Conservation (phyloP, 805 yeast genomes). For the Cyberlindnera meyerae region DNA sequence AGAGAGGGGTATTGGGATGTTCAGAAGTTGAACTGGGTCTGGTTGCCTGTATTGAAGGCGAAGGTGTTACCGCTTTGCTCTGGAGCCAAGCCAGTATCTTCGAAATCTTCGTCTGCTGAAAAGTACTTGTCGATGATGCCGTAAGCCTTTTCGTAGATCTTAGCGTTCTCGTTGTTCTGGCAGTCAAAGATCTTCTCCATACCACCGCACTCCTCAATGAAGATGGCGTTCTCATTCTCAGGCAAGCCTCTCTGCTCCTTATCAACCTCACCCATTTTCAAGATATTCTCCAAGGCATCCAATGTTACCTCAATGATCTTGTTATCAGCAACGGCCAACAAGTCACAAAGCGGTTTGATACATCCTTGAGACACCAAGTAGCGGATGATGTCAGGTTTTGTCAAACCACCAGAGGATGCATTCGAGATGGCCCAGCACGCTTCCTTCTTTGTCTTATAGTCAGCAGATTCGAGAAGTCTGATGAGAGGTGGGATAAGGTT, state of each 20-base stretch:
- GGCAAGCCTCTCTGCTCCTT: conserved; percentile 67
- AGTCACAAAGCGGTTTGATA: conserved; percentile 94
- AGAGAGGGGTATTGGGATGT: not conserved
- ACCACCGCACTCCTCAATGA: conserved; percentile 97
- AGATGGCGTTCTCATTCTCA: conserved; percentile 83
- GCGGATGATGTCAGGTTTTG: conserved; percentile 88
- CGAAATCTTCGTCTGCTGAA: conserved; percentile 69
- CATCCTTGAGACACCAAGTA: conserved; percentile 93
- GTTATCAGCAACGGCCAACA: conserved; percentile 81
- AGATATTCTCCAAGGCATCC: conserved; percentile 90
- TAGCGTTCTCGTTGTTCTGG: conserved; percentile 88
- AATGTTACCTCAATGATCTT: conserved; percentile 91
- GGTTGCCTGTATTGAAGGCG: conserved; percentile 74
- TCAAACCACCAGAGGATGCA: conserved; percentile 93
- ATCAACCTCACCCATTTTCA: conserved; percentile 91
- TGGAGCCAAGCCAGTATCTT: conserved; percentile 76
- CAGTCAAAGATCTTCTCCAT: conserved; percentile 93
- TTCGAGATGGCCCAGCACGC: conserved; percentile 99
- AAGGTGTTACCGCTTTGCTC: conserved; percentile 77
- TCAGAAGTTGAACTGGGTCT: conserved; percentile 28
- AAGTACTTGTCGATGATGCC: conserved; percentile 87
- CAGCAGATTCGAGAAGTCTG: conserved; percentile 74
- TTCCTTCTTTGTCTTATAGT: conserved; percentile 94
- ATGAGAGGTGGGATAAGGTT: conserved; percentile 90
- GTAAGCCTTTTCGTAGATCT: conserved; percentile 87